Evolutionary conservation across 352 stramenopile species (phyloP).

Genomic region (Pythium aristosporum): DNA sequence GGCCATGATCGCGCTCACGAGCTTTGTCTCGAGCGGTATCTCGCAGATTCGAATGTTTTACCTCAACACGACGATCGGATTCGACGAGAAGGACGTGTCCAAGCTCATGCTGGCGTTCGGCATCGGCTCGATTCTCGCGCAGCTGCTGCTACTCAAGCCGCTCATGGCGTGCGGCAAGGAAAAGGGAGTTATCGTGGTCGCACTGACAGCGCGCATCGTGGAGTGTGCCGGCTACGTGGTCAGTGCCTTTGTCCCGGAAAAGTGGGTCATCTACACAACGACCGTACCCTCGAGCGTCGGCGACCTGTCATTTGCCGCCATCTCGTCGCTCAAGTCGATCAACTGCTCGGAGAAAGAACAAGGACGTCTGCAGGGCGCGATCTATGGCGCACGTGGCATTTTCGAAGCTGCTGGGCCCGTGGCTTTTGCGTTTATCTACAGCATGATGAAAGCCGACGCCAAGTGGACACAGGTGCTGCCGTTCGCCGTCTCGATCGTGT

Average conservation of each 20-base stretch:
- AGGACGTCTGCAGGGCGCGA: constrained; percentile 68
- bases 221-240: constrained; percentile 40
- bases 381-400: constrained; percentile 62
- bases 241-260: constrained; percentile 51
- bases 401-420: constrained; percentile 63
- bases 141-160: constrained; percentile 59
- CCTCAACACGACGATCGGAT: constrained; percentile 72
- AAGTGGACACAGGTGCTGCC: constrained; percentile 50
- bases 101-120: constrained; percentile 63
- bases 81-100: constrained; percentile 64
- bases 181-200: constrained; percentile 66
- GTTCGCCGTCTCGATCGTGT: constrained; percentile 50
- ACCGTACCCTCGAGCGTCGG: constrained; percentile 44
- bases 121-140: constrained; percentile 51
- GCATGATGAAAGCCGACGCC: constrained; percentile 43
- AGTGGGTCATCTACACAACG: constrained; percentile 58
- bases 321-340: constrained; percentile 62
- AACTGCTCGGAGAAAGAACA: constrained; percentile 72
- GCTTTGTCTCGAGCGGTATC: constrained; percentile 57
- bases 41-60: constrained; percentile 72
- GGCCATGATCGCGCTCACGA: constrained; percentile 63
- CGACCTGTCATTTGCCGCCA: constrained; percentile 69
- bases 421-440: constrained; percentile 60
- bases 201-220: constrained; percentile 41
- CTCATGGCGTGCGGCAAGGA: constrained; percentile 57